Evolutionary conservation across 345 rosid species (phyloP), one percentile per base, ranked within the genome.

Genomic region (Psidium guajava): DNA sequence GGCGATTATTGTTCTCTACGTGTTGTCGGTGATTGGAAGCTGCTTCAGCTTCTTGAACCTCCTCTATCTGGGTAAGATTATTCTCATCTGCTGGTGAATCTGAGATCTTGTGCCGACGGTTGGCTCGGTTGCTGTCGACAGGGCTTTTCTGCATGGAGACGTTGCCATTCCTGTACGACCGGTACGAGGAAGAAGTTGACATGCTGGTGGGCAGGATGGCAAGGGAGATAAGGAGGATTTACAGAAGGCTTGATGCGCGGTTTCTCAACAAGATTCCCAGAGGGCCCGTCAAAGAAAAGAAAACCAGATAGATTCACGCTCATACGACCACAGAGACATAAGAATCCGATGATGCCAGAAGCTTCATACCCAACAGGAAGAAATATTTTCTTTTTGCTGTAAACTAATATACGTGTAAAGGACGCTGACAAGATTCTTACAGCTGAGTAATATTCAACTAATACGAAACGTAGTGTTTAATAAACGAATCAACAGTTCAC

Each of bases 1-100:
- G 61, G 74, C 64, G 36, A 64, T 55, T 73, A 85, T 8, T 93
- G 91, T 86, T 80, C 94, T 97, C 25, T 95, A 93, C 85, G 58
- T 96, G 50, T 21, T 92, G 49, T 97, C 98, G 1, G 91, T 93
- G 85, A 90, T 97, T 21, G 99, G 99, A 84, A 89, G 91, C 81
- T 95, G 86, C 84, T 90, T 90, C 90, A 94, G 92, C 91, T 93
- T 93, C 90, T 83, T 96, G 83, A 97, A 96, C 88, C 94, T 97
- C 89, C 81, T 97, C 36, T 96, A 90, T 87, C 59, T 93, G 11
- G 93, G 99, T 96, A 93, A 91, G 93, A 64, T 8, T 40, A 8
- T 32, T 32, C 22, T 64, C 77, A 64, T 2, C 44, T 8, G 44
- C 77, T 40, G 12, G 77, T 32, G 12, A 64, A 32, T 64, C 36